Conservation (phyloP, 768 basidiomycete genomes). For the Chiua virens region DNA sequence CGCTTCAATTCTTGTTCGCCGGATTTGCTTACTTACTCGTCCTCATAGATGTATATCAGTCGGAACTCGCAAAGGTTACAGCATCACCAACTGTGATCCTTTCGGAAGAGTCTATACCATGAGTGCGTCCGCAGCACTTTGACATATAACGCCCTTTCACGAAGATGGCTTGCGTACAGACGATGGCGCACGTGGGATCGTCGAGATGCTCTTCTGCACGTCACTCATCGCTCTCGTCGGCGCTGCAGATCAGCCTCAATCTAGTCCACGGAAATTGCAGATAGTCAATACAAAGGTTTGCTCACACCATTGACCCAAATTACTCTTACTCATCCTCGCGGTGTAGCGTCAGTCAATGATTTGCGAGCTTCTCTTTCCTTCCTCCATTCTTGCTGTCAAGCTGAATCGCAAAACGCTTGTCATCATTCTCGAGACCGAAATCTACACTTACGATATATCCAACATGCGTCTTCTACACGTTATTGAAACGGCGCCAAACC, state of each 20-base stretch:
- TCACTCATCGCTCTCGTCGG: slow-evolving; percentile 97
- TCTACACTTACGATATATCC: slow-evolving; percentile 98
- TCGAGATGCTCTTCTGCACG: slow-evolving; percentile 99
- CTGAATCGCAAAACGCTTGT: slow-evolving; percentile 96
- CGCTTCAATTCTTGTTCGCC: slow-evolving; percentile 20
- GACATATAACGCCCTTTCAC: neutral
- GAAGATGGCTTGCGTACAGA: slow-evolving; percentile 43
- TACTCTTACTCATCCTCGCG: neutral
- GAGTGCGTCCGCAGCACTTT: slow-evolving; percentile 58
- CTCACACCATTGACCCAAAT: neutral
- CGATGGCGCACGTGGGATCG: slow-evolving; percentile 92
- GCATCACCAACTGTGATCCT: slow-evolving; percentile 97
- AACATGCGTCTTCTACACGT: slow-evolving; percentile 98
- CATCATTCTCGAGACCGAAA: slow-evolving; percentile 94
- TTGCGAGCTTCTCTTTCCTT: slow-evolving; percentile 97
- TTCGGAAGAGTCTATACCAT: slow-evolving; percentile 94
- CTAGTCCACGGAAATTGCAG: slow-evolving; percentile 90
- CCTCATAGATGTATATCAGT: slow-evolving; percentile 79
- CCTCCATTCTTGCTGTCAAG: slow-evolving; percentile 95
- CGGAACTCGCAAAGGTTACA: slow-evolving; percentile 93
- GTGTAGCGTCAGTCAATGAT: slow-evolving; percentile 93
- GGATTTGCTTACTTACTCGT: slow-evolving; percentile 1
- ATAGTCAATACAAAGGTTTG: slow-evolving; percentile 98
- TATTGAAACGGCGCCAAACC: slow-evolving; percentile 95
- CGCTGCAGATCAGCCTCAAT: slow-evolving; percentile 87